A percentile compares a stretch with the other conserved stretches of the same genome.
Evolutionary conservation across 768 basidiomycete genomes (phyloP).

Genomic region (Mycena belliarum): DNA sequence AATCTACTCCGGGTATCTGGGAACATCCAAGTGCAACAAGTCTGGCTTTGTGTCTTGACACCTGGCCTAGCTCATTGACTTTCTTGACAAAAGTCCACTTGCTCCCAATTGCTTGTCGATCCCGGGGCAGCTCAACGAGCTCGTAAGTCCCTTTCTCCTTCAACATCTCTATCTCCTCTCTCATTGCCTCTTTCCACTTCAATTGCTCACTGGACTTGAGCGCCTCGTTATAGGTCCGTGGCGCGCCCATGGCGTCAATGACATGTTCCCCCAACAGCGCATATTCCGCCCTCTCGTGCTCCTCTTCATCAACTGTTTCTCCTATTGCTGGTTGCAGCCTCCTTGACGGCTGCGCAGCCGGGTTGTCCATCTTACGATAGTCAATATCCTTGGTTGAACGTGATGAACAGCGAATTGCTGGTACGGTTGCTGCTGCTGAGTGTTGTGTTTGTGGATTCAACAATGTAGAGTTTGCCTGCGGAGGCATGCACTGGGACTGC

Average conservation of each 20-base stretch:
- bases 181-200: slow-evolving; percentile 13
- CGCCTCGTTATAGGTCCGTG: not conserved
- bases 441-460: not conserved
- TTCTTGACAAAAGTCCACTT: slow-evolving; percentile 10
- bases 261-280: not conserved
- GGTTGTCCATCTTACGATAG: slow-evolving; percentile 15
- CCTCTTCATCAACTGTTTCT: not conserved
- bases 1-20: slow-evolving; percentile 17
- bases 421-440: not conserved
- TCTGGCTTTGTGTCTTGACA: slow-evolving; percentile 9
- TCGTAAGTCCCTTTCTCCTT: slow-evolving; percentile 15
- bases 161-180: slow-evolving; percentile 12
- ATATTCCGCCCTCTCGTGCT: not conserved
- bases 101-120: slow-evolving; percentile 1
- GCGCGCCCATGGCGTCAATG: not conserved
- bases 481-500: not conserved
- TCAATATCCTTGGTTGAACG: not conserved
- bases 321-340: too few relatives aligned
- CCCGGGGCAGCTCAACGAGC: slow-evolving; percentile 4
- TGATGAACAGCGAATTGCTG: slow-evolving; percentile 1
- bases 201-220: not conserved
- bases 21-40: slow-evolving; percentile 13
- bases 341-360: not conserved
- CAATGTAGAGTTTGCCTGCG: not conserved
- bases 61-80: slow-evolving; percentile 2